Base-by-base conservation (phyloP, 768 basidiomycete species). In the Kwoniella pini region DNA sequence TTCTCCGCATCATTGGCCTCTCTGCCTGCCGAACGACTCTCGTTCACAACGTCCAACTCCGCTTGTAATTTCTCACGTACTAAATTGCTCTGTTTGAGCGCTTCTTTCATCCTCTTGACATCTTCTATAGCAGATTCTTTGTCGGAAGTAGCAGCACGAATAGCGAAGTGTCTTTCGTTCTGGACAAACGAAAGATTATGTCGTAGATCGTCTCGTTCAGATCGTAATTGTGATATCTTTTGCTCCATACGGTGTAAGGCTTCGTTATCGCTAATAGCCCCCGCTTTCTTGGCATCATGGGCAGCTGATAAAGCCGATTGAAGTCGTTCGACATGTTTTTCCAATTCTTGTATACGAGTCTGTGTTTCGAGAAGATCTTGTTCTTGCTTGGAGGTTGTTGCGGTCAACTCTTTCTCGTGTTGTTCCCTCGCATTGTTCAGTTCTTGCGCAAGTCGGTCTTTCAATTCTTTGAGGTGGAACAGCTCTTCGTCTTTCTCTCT, bases 191-290 rank as follows among this genome's bases (percentile, higher is more conserved):
- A 67, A 13, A 79, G 46, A 26, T 57, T 65, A 21, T 71, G 68
- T 39, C 74, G 60, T 4, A 77, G 64, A 9, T 74, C 75, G 42
- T 79, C 75, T 13, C 77, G 64, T 57, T 79, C 77, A 11, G 62
- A 19, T 38, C 77, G 73, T 2, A 78, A 62, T n/a, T 68, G 68
- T n/a, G 62, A 68, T 45, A 78, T 69, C 30, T 73, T 72, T 15
- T 54, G 45, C 38, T 44, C 57, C n/a, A 53, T 19, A n/a, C 52
- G 50, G 6, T 40, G 17, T 40, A 46, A 13, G 19, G 48, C n/a
- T 19, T 53, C 43, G 54, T 9, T 45, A 13, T 61, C 45, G 19
- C 27, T 50, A 21, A 11, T 33, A 42, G 44, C 28, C 27, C 21
- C 28, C 31, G 39, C 24, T 31, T 31, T 56, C 15, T n/a, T 21